Percentiles rank a stretch among this genome's conserved stretches.
phyloP scores from a whole-genome alignment of 441 rosid species.

The Gossypium davidsonii region DNA sequence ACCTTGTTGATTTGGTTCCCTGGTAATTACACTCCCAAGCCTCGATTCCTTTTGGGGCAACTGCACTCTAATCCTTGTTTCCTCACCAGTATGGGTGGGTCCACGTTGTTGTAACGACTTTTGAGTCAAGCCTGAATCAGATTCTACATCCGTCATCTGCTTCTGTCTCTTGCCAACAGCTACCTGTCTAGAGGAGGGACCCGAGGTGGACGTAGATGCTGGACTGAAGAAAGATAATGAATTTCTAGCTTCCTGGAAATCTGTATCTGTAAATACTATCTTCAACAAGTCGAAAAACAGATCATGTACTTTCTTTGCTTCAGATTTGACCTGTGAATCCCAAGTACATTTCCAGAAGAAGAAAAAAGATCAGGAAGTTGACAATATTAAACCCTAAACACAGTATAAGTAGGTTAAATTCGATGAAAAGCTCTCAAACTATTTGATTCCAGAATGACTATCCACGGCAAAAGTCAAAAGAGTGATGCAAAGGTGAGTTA shows the following conservation, averaged over 20 bases:
- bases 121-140: constrained; percentile 45
- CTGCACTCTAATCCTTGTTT: constrained; percentile 59
- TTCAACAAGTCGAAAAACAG: constrained; percentile 91
- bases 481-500: background rate
- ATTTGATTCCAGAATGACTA: background rate
- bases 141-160: constrained; percentile 48
- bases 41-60: constrained; percentile 66
- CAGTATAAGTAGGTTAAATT: background rate
- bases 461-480: background rate
- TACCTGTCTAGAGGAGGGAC: constrained; percentile 49
- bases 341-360: background rate
- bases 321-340: constrained; percentile 73
- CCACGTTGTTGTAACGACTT: constrained; percentile 53
- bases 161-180: constrained; percentile 60
- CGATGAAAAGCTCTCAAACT: background rate
- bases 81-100: constrained; percentile 39
- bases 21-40: constrained; percentile 43
- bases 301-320: constrained; percentile 95
- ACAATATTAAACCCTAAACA: no score
- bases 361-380: background rate
- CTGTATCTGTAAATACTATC: constrained; percentile 82
- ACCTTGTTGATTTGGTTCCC: constrained; percentile 54
- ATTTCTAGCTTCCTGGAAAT: constrained; percentile 75
- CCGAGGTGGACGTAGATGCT: constrained; percentile 39
- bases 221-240: constrained; percentile 65